Evolutionary conservation across 2,329 filamentous ascomycete species (phyloP), one percentile per base, ranked within the genome.

Genomic region (Dothiorella sarmentorum): DNA sequence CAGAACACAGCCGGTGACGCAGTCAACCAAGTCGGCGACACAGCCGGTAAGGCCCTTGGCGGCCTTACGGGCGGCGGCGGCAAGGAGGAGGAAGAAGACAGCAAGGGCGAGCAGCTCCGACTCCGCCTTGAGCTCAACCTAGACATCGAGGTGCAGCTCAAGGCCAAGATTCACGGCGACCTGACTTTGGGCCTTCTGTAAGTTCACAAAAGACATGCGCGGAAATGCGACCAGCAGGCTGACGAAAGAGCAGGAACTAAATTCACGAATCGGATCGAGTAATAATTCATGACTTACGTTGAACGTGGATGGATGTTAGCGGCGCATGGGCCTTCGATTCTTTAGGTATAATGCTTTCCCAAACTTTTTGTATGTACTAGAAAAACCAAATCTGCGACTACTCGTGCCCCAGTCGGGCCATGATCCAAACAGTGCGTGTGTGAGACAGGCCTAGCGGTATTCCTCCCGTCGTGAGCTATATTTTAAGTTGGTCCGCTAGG

Each of bases 141-240:
- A 61, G 83, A 85, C 68, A 83, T 85, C 67, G 83, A 85, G 67
- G 78, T 85, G 57, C 81, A 85, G 66, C 71, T 85, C 45, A 85
- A 85, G 75, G 83, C 83, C n/a, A 84, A 82, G 71, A 85, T 85
- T 64, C 82, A 85, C 63, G 83, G 83, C 73, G 83, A 85, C 65
- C 72, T 85, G 61, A 85, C 83, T n/a, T 68, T 85, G 56, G 82
- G 78, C 68, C 65, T 81, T 65, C 73, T 81, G 75, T 78, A 75
- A 70, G 75, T 75, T 37, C 17, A 20, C 31, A n/a, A 4, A 45
- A 29, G 38, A n/a, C 51, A 29, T 10, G 31, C n/a, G 53, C 18
- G 26, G 9, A 11, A 7, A 58, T 35, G 24, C 18, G 24, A 49
- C 10, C 17, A 20, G 15, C 13, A 31, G n/a, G 33, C 55, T 58